Percentiles rank a stretch among this genome's conserved stretches.
Conservation (phyloP, 2,329 filamentous ascomycete species). For the Ascochyta rabiei region DNA sequence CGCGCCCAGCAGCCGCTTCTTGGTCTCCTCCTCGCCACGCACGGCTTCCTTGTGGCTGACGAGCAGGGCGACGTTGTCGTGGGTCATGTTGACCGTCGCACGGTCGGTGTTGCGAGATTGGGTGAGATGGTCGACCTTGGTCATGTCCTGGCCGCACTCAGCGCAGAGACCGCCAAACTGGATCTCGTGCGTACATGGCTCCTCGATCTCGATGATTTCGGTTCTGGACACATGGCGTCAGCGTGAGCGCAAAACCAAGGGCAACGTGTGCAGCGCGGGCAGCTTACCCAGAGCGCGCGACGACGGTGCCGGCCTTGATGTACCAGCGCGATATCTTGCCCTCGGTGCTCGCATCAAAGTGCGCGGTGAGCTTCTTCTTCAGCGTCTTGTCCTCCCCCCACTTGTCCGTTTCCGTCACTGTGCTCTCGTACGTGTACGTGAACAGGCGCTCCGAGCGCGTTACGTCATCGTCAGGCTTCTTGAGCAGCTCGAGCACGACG, state of each 20-base stretch:
- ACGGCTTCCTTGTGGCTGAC: conserved; percentile 84
- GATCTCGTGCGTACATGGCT: conserved; percentile 87
- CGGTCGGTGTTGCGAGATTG: conserved; percentile 79
- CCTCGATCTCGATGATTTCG: conserved; percentile 76
- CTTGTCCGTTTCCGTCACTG: conserved; percentile 68
- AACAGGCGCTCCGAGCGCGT: conserved; percentile 79
- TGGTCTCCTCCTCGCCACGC: conserved; percentile 82
- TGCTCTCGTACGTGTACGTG: conserved; percentile 85
- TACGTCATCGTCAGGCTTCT: conserved; percentile 75
- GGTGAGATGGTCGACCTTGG: conserved; percentile 81
- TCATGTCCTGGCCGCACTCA: conserved; percentile 96
- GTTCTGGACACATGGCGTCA: conserved; percentile 48
- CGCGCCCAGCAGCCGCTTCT: conserved; percentile 77
- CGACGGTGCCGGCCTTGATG: conserved; percentile 68
- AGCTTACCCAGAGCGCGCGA: conserved; percentile 56
- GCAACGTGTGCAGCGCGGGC: background rate
- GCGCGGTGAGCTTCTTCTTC: conserved; percentile 72
- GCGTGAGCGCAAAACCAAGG: conserved; percentile 2
- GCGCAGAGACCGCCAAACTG: conserved; percentile 92
- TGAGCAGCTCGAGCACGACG: conserved; percentile 84
- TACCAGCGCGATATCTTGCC: conserved; percentile 80
- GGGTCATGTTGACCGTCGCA: conserved; percentile 92
- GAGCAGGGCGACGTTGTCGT: conserved; percentile 85
- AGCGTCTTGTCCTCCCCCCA: conserved; percentile 75
- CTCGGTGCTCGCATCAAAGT: conserved; percentile 84